Evolutionary conservation across 208 protist genomes (phyloP), one percentile per base, ranked within the genome.

Genomic region (Leishmania gerbilli): DNA sequence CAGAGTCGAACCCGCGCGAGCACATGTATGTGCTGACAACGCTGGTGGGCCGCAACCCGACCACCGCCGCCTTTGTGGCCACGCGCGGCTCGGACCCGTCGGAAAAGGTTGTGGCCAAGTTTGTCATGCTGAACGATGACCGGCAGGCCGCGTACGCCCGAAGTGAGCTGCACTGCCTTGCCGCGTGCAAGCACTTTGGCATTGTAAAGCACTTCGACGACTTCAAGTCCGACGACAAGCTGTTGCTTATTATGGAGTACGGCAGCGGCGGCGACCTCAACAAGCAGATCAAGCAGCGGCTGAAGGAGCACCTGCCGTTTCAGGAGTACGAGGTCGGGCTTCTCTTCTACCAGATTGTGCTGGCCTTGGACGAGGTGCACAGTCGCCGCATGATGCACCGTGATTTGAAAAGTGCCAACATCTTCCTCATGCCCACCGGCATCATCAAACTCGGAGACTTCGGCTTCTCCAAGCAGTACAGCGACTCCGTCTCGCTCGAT

Each of bases 401-500:
- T 27, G 95, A 98, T 77, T 74, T 98, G 65, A 98, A 98, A 85
- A 96, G 92, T 77, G 95, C 93, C 15, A 98, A 98, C 84, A 94
- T 98, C 64, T 93, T 98, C 56, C 84, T 98, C 37, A 96, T 92
- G 87, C 87, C 92, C 9, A 93, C 88, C 17, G 95, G 95, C 71
- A 91, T 96, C 76, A 90, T 97, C 78, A 98, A 98, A 68, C 89
- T 98, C n/a, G 95, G 92, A 21, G 95, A 98, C 84, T 98, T 98
- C 83, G 93, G 93, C 74, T 97, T 95, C 76, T 93, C 89, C 15
- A 93, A 92, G 78, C 91, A 95, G 85, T 97, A 95, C 88, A 91
- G 82, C 55, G 91, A 95, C 79, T 93, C 93, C 37, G 89, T 97
- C 42, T 97, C 93, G 13, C 78, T 92, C 64, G 91, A 92, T 60